These are phyloP conservation scores for Suhomyces terraborum DNA, from an alignment of 1,139 yeast genomes.

Conservation along the genomic window DNA sequence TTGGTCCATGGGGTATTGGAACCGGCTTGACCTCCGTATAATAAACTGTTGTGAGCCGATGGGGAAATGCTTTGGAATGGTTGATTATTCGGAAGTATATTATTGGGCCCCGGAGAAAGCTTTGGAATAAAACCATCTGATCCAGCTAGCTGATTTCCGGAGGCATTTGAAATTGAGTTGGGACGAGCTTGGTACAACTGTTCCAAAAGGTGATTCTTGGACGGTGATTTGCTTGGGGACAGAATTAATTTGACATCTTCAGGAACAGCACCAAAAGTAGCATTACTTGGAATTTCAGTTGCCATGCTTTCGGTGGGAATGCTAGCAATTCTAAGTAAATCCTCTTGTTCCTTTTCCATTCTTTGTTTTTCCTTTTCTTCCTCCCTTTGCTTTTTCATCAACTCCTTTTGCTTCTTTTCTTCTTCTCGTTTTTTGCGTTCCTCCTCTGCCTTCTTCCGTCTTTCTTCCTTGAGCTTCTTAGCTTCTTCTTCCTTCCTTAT, in stretches of 20 bases:
- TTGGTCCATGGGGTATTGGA: conserved; percentile 21
- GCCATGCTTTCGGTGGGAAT: conserved; percentile 11
- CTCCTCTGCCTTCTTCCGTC: conserved; percentile 49
- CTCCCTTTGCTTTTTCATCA: conserved; percentile 43
- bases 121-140: conserved; percentile 8
- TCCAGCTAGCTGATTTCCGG: conserved; percentile 20
- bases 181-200: conserved; percentile 40
- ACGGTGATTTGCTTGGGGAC: conserved; percentile 17
- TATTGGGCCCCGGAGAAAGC: conserved; percentile 6
- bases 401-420: conserved; percentile 46
- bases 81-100: conserved; percentile 9
- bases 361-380: conserved; percentile 29
- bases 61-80: conserved; percentile 14
- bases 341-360: conserved; percentile 26
- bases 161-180: conserved; percentile 26
- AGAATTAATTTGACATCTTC: conserved; percentile 2
- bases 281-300: conserved; percentile 12
- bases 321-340: conserved; percentile 27
- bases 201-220: conserved; percentile 35
- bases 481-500: conserved; percentile 52
- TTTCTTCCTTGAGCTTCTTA: conserved; percentile 41
- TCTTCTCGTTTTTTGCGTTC: conserved; percentile 45
- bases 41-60: conserved; percentile 12
- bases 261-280: conserved; percentile 8
- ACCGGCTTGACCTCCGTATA: conserved; percentile 10